Percentiles rank a stretch among this genome's conserved stretches.
These are phyloP conservation scores for Beta corolliflora DNA, from an alignment of 179 eudicot genomes.

Conservation along the genomic window DNA sequence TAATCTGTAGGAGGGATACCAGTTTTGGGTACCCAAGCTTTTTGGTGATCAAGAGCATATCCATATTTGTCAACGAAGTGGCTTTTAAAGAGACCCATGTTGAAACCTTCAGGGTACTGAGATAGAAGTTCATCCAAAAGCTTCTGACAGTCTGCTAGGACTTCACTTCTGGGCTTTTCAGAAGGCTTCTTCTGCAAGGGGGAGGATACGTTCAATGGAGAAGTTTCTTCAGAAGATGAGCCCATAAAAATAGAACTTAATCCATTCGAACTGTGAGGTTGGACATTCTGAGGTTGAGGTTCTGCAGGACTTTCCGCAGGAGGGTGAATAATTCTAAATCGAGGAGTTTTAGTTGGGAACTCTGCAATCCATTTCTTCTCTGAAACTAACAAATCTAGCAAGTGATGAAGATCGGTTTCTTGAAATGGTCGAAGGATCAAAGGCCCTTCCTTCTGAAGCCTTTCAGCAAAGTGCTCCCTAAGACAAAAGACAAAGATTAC, in stretches of 20 bases:
- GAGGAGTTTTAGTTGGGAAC: conserved; percentile 42
- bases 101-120: conserved; percentile 62
- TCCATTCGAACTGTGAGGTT: conserved; percentile 30
- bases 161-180: conserved; percentile 54
- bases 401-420: conserved; percentile 52
- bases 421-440: conserved; percentile 46
- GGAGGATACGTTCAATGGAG: conserved; percentile 24
- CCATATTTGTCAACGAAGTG: conserved; percentile 57
- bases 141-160: conserved; percentile 71
- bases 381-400: conserved; percentile 60
- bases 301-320: conserved; percentile 26
- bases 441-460: conserved; percentile 68
- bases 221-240: conserved; percentile 18
- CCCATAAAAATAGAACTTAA: conserved; percentile 42
- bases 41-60: conserved; percentile 60
- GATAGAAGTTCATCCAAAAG: conserved; percentile 60
- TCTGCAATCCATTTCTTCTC: conserved; percentile 88
- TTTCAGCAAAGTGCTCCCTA: conserved; percentile 66
- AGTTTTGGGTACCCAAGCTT: conserved; percentile 76
- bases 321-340: conserved; percentile 50
- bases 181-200: conserved; percentile 30
- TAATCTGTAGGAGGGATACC: conserved; percentile 61
- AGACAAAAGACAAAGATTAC: conserved; percentile 17
- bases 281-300: conserved; percentile 2
- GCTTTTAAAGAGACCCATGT: conserved; percentile 47